These are phyloP conservation scores for Scleroderma bovista DNA, from an alignment of 768 basidiomycete genomes.

Conservation along the genomic window DNA sequence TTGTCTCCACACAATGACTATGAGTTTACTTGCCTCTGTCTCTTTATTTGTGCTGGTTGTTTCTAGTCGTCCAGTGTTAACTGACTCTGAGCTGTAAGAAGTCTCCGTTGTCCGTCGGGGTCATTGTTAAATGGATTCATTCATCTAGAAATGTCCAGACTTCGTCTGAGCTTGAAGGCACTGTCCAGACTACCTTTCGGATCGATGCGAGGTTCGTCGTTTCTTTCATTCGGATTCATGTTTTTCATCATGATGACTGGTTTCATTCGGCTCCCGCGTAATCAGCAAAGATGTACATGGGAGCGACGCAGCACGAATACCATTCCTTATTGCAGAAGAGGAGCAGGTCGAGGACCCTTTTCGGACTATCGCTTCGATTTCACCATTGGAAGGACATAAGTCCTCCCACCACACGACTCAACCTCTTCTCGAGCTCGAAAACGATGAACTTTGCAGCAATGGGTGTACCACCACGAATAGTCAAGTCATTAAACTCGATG, in stretches of 20 bases:
- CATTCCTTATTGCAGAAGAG: conserved; percentile 21
- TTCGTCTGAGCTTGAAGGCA: conserved; percentile 22
- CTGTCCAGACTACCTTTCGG: conserved; percentile 33
- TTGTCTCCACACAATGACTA: conserved; percentile 26
- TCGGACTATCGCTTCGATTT: conserved; percentile 20
- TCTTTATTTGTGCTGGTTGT: conserved; percentile 42
- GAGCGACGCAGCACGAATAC: conserved; percentile 25
- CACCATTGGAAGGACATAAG: conserved; percentile 18
- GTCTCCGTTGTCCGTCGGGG: conserved; percentile 2
- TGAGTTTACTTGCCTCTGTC: conserved; percentile 34
- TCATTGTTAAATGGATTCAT: conserved; percentile 12
- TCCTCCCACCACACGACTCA: not conserved
- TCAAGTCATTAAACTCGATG: not conserved
- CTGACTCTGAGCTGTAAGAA: conserved; percentile 26
- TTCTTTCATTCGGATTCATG: conserved; percentile 2
- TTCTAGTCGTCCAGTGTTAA: conserved; percentile 34
- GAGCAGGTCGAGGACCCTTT: conserved; percentile 28
- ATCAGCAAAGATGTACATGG: conserved; percentile 14
- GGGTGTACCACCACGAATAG: conserved; percentile 9
- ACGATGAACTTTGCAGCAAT: conserved; percentile 13
- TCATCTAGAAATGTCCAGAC: conserved; percentile 6
- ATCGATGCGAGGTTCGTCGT: conserved; percentile 33
- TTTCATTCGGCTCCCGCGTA: conserved; percentile 6
- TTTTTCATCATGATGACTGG: conserved; percentile 7
- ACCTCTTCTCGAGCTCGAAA: not conserved